phyloP scores from a whole-genome alignment of 371 early-diverging fungal species.

The Mucor piriformis region DNA sequence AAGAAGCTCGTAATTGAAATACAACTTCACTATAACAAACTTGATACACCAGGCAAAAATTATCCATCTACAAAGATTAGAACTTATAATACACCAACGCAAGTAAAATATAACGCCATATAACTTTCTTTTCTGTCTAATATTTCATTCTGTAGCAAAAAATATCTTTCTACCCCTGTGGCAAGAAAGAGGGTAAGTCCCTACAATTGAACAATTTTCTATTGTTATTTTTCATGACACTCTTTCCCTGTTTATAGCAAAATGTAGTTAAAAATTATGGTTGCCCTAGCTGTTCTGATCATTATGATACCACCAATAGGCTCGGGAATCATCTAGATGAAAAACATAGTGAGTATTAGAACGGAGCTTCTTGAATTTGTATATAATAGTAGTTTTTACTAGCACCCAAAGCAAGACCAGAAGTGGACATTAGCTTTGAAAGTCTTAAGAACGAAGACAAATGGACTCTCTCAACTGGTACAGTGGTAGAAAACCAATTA shows the following conservation, averaged over 20 bases:
- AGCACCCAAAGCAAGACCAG: conserved; percentile 13
- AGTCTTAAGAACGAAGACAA: conserved; percentile 6
- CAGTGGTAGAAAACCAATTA: conserved; percentile 10
- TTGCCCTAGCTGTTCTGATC: conserved; percentile 19
- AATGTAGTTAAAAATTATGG: conserved; percentile 20
- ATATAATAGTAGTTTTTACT: conserved; percentile 7
- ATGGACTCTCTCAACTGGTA: conserved; percentile 20
- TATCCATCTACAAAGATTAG: conserved; percentile 12
- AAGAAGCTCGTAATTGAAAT: conserved; percentile 20
- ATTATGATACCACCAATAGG: conserved; percentile 16
- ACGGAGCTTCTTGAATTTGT: conserved; percentile 14
- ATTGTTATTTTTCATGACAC: conserved; percentile 7
- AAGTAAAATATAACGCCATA: conserved; percentile 14
- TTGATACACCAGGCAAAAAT: conserved; percentile 18
- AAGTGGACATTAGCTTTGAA: conserved; percentile 11
- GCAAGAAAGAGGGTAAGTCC: conserved; percentile 17
- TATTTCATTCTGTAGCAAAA: conserved; percentile 19
- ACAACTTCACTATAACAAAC: conserved; percentile 20
- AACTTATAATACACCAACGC: conserved; percentile 15
- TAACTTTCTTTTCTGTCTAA: conserved; percentile 18
- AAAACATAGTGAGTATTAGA: conserved; percentile 18
- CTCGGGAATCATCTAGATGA: conserved; percentile 19
- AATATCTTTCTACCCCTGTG: conserved; percentile 12
- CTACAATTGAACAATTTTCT: conserved; percentile 12
- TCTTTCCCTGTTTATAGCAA: conserved; percentile 14